Percentiles rank a stretch among this genome's conserved stretches.
Conservation (phyloP, 192 early-diverging fungal species). For the Endogone sp. region DNA sequence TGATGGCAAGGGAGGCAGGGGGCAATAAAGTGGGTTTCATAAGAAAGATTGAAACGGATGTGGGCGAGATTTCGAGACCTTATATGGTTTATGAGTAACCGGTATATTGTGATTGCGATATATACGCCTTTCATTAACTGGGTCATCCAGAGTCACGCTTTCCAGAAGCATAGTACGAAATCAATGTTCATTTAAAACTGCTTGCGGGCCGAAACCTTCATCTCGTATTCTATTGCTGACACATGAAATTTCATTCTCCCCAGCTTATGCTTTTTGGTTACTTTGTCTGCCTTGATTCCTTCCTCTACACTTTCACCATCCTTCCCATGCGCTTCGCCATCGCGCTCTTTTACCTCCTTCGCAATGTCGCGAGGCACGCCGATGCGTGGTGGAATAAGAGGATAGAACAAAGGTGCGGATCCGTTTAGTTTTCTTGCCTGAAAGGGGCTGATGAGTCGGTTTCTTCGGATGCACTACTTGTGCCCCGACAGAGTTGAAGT, state of each 20-base stretch:
- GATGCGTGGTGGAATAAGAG: slow-evolving; percentile 20
- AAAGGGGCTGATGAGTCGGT: too few relatives aligned
- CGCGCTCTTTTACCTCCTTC: slow-evolving; percentile 48
- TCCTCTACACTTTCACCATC: slow-evolving; percentile 93
- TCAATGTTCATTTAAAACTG: too few relatives aligned
- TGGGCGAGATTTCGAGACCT: too few relatives aligned
- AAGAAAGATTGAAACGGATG: not conserved
- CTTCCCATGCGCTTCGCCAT: slow-evolving; percentile 82
- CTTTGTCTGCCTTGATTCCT: slow-evolving; percentile 90
- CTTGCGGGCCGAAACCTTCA: too few relatives aligned
- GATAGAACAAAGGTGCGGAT: slow-evolving; percentile 28
- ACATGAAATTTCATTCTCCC: slow-evolving; percentile 10
- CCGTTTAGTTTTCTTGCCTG: too few relatives aligned
- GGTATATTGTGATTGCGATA: too few relatives aligned
- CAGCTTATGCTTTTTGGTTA: slow-evolving; percentile 89
- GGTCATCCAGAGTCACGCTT: too few relatives aligned
- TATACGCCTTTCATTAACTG: too few relatives aligned
- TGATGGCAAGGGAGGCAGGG: not conserved
- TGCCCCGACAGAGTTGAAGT: too few relatives aligned
- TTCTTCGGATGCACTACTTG: too few relatives aligned
- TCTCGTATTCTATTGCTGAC: not conserved
- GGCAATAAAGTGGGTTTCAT: not conserved
- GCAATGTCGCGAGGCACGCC: slow-evolving; percentile 29
- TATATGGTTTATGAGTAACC: too few relatives aligned
- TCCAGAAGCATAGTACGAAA: too few relatives aligned